phyloP scores from a whole-genome alignment of 2,329 filamentous ascomycete species.

The Neurospora crassa region DNA sequence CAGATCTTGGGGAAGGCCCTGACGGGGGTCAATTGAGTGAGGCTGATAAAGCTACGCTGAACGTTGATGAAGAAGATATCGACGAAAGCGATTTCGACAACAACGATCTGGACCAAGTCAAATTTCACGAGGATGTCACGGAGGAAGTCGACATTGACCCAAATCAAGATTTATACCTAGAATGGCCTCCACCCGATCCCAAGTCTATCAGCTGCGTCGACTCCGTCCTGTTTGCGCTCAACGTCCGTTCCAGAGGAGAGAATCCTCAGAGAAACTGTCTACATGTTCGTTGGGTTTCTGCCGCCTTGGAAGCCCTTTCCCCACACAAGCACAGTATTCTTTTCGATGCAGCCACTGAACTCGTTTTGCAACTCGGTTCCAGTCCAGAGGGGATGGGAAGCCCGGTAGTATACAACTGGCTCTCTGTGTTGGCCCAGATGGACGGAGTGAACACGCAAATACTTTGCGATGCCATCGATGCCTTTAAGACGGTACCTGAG shows the following conservation, averaged over 20 bases:
- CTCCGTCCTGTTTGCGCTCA: background rate
- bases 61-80: background rate
- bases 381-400: background rate
- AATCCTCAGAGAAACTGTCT: background rate
- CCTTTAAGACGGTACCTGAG: constrained; percentile 10
- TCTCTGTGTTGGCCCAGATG: constrained; percentile 17
- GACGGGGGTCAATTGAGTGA: background rate
- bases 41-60: background rate
- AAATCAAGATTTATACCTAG: background rate
- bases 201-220: background rate
- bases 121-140: background rate
- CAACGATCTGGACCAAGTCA: background rate
- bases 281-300: constrained; percentile 3
- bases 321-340: constrained; percentile 6
- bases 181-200: background rate
- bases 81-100: background rate
- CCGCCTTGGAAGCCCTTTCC: background rate
- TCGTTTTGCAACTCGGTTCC: constrained; percentile 2
- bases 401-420: constrained; percentile 18
- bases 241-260: background rate
- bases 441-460: constrained; percentile 10
- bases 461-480: constrained; percentile 8
- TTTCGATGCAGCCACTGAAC: constrained; percentile 7
- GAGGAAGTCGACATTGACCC: background rate
- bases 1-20: background rate